Evolutionary conservation across 1,284 basidiomycete genomes (phyloP).

Genomic region (Fomitiporia mediterranea): DNA sequence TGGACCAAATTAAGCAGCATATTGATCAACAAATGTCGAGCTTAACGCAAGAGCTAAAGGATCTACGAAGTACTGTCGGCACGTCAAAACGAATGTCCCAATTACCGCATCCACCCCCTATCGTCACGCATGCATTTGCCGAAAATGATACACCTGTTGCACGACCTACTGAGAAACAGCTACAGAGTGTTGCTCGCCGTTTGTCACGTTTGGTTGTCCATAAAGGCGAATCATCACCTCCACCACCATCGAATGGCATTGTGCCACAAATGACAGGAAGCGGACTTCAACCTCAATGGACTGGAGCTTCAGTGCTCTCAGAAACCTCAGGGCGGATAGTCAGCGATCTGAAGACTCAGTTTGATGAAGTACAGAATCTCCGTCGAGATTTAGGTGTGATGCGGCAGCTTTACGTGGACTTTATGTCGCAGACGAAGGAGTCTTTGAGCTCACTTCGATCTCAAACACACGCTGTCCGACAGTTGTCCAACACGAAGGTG

Average conservation of each 20-base stretch:
- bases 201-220: conserved; percentile 58
- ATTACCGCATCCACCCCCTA: conserved; percentile 38
- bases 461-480: conserved; percentile 84
- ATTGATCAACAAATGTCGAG: conserved; percentile 86
- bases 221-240: conserved; percentile 32
- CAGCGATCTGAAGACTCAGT: conserved; percentile 84
- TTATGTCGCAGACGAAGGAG: conserved; percentile 86
- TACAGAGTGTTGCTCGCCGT: conserved; percentile 65
- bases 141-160: conserved; percentile 54
- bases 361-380: conserved; percentile 91
- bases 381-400: conserved; percentile 91
- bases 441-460: conserved; percentile 72
- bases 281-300: conserved; percentile 66
- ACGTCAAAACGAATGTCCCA: conserved; percentile 44
- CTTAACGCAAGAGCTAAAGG: conserved; percentile 89
- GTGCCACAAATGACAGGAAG: conserved; percentile 61
- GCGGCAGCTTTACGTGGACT: conserved; percentile 92
- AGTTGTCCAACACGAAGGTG: conserved; percentile 78
- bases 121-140: conserved; percentile 50
- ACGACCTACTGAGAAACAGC: conserved; percentile 70
- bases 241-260: conserved; percentile 30
- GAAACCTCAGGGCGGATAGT: conserved; percentile 71
- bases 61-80: conserved; percentile 68
- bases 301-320: conserved; percentile 65
- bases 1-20: conserved; percentile 98